A percentile compares a stretch with the other conserved stretches of the same genome.
phyloP scores from a whole-genome alignment of 805 yeast species.

The Komagataella pseudopastoris region DNA sequence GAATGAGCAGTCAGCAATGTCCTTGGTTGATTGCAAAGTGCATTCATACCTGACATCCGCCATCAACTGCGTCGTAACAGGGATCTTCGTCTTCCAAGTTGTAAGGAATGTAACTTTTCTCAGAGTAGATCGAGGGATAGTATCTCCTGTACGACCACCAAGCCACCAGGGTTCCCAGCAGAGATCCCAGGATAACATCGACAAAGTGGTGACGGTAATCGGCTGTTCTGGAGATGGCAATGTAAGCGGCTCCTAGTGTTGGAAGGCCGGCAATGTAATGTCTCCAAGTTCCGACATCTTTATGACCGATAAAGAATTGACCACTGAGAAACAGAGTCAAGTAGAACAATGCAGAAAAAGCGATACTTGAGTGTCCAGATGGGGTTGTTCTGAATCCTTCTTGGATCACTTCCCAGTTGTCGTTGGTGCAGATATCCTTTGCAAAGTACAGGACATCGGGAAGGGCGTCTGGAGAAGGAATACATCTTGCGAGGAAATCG shows the following conservation, averaged over 20 bases:
- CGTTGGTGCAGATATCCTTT: conserved; percentile 51
- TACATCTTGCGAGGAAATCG: conserved; percentile 79
- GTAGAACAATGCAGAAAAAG: conserved; percentile 58
- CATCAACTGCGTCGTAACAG: background rate
- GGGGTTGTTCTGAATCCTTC: conserved; percentile 81
- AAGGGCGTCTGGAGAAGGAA: conserved; percentile 50
- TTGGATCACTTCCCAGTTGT: conserved; percentile 23
- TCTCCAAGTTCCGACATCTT: conserved; percentile 50
- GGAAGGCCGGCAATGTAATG: conserved; percentile 40
- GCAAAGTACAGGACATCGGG: conserved; percentile 40
- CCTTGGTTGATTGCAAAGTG: background rate
- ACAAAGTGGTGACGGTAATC: conserved; percentile 91
- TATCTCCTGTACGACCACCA: conserved; percentile 39
- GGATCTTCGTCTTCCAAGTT: conserved; percentile 8
- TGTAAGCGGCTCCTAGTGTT: conserved; percentile 50
- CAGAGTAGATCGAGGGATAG: conserved; percentile 27
- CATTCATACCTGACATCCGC: background rate
- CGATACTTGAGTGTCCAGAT: conserved; percentile 64
- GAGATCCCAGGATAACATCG: conserved; percentile 66
- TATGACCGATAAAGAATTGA: conserved; percentile 31
- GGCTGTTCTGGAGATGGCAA: conserved; percentile 78
- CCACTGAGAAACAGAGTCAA: conserved; percentile 55
- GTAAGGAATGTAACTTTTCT: conserved; percentile 26
- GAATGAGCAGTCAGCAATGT: background rate
- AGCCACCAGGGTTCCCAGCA: conserved; percentile 52